Percentiles rank a stretch among this genome's conserved stretches.
phyloP scores from a whole-genome alignment of 176 grass and related monocot genomes.

The Rhynchospora tenuis region DNA sequence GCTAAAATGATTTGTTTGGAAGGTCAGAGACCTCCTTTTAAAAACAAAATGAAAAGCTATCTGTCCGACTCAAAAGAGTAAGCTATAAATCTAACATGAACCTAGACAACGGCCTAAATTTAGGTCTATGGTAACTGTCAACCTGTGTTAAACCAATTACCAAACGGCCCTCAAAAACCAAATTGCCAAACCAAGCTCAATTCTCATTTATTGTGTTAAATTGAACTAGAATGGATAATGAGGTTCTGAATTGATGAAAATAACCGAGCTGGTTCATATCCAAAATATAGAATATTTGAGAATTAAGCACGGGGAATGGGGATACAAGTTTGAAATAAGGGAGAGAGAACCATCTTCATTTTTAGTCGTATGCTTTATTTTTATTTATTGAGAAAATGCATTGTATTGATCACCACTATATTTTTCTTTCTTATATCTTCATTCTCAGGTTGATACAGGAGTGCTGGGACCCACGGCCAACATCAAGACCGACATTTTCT shows the following conservation, averaged over 20 bases:
- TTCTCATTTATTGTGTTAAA: background rate
- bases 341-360: background rate
- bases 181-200: background rate
- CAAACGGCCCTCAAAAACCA: no score
- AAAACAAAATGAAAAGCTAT: conserved; percentile 71
- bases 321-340: background rate
- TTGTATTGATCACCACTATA: background rate
- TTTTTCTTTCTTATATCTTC: conserved; percentile 13
- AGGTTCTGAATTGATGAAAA: background rate
- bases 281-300: background rate
- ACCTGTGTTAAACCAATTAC: background rate
- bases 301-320: background rate
- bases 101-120: background rate
- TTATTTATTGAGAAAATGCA: background rate
- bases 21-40: conserved; percentile 65
- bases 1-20: conserved; percentile 78
- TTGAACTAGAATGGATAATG: background rate
- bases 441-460: conserved; percentile 61
- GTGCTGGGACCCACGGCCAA: conserved; percentile 71
- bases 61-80: conserved; percentile 70
- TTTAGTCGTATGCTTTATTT: background rate
- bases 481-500: conserved; percentile 49
- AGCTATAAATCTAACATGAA: conserved; percentile 26
- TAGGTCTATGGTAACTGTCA: background rate
- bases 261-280: background rate